These are phyloP conservation scores for Geum urbanum DNA, from an alignment of 306 rosid genomes.

Conservation along the genomic window DNA sequence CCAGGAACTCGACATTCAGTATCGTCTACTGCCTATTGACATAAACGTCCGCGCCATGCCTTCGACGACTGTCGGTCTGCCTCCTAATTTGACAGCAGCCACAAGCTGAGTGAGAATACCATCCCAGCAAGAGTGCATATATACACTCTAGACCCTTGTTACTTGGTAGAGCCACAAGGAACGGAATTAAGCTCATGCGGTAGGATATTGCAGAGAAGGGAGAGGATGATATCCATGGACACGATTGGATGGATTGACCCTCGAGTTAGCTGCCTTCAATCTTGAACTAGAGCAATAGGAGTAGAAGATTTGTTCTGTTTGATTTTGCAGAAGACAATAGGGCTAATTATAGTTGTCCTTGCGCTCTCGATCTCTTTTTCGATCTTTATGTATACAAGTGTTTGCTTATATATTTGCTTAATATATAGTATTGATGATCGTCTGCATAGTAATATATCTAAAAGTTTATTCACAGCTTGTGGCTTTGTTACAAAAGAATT, in stretches of 20 bases:
- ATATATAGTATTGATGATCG: too few species aligned
- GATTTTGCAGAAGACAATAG: slow-evolving; percentile 4
- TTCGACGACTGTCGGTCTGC: slow-evolving; percentile 38
- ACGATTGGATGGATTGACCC: slow-evolving; percentile 13
- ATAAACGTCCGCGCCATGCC: slow-evolving; percentile 60
- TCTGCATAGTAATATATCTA: too few species aligned
- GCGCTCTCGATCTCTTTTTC: background rate
- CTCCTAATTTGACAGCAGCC: slow-evolving; percentile 40
- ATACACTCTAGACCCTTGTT: background rate
- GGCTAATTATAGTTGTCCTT: background rate
- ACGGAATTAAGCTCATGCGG: background rate
- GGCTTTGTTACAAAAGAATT: too few species aligned
- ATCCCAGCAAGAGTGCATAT: background rate
- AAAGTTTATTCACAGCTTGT: too few species aligned
- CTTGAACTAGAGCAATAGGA: background rate
- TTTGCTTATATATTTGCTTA: too few species aligned
- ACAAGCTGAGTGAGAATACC: slow-evolving; percentile 32
- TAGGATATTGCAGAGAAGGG: slow-evolving; percentile 30
- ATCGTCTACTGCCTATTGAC: slow-evolving; percentile 65
- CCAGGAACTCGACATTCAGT: slow-evolving; percentile 69
- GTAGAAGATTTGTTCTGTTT: background rate
- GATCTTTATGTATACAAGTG: too few species aligned
- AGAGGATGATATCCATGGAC: background rate
- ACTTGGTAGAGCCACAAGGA: background rate
- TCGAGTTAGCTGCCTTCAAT: background rate